Conservation (phyloP, 441 rosid species). For the Populus trichocarpa region DNA sequence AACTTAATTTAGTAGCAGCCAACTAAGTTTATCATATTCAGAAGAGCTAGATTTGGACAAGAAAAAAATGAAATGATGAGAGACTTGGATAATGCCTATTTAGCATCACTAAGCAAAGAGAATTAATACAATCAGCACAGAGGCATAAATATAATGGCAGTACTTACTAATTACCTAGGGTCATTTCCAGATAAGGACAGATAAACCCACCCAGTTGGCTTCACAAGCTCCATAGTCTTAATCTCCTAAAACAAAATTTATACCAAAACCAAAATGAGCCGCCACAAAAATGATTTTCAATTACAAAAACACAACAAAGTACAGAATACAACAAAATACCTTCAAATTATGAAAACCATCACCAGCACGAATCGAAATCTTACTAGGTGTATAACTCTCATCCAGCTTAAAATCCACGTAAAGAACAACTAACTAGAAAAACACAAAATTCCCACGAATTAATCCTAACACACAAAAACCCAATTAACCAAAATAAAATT, state of each 20-base stretch:
- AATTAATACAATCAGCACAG: background rate
- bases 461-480: background rate
- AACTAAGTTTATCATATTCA: background rate
- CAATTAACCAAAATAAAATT: background rate
- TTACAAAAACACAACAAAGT: background rate
- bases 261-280: background rate
- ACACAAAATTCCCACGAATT: background rate
- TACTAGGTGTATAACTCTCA: slow-evolving; percentile 90
- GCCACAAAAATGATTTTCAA: background rate
- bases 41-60: background rate
- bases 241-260: slow-evolving; percentile 50
- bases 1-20: background rate
- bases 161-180: slow-evolving; percentile 43
- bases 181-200: slow-evolving; percentile 76
- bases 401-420: slow-evolving; percentile 94
- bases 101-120: background rate
- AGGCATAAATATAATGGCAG: background rate
- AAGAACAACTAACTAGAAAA: slow-evolving; percentile 57
- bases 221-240: slow-evolving; percentile 74
- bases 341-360: slow-evolving; percentile 93
- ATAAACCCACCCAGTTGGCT: slow-evolving; percentile 83
- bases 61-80: background rate
- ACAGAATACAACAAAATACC: slow-evolving; percentile 31
- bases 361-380: slow-evolving; percentile 81
- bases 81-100: background rate